Percentiles rank a stretch among this genome's conserved stretches.
These are phyloP conservation scores for Penicillium roqueforti DNA, from an alignment of 495 filamentous ascomycete genomes.

Conservation along the genomic window DNA sequence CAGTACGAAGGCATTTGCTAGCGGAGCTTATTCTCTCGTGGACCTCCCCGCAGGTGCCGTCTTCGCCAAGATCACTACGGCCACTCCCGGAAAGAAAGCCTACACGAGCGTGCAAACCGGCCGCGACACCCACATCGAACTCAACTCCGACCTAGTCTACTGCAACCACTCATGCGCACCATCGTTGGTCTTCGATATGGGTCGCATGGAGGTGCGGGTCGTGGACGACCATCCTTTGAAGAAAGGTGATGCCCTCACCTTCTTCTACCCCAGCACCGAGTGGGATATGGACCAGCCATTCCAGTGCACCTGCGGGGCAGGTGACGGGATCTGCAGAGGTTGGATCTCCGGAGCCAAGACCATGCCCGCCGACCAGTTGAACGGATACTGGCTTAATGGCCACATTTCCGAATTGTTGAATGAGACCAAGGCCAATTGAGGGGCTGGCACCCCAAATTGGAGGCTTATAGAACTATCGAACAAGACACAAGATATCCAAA, in stretches of 20 bases:
- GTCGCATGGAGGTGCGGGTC: constrained; percentile 57
- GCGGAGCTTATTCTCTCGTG: constrained; percentile 58
- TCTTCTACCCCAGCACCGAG: constrained; percentile 77
- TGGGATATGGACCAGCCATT: constrained; percentile 75
- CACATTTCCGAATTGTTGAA: constrained; percentile 32
- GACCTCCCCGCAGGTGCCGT: constrained; percentile 59
- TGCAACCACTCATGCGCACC: constrained; percentile 73
- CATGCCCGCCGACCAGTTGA: constrained; percentile 25
- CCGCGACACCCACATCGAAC: constrained; percentile 58
- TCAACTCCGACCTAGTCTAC: constrained; percentile 71
- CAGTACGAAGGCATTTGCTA: constrained; percentile 49
- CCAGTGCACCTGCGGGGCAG: constrained; percentile 56
- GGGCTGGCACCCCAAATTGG: too few relatives aligned
- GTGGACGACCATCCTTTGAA: constrained; percentile 49
- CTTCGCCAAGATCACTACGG: constrained; percentile 47
- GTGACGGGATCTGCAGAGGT: constrained; percentile 24
- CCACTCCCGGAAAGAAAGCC: constrained; percentile 56
- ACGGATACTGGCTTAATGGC: constrained; percentile 38
- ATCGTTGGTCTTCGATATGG: constrained; percentile 66
- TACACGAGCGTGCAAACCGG: constrained; percentile 69
- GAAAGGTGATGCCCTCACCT: constrained; percentile 62
- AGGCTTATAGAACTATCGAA: too few relatives aligned
- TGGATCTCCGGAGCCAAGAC: constrained; percentile 35
- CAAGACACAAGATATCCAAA: neutral
- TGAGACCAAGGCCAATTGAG: constrained; percentile 11